phyloP scores from a whole-genome alignment of 2,329 filamentous ascomycete species.

The Colletotrichum sp. region DNA sequence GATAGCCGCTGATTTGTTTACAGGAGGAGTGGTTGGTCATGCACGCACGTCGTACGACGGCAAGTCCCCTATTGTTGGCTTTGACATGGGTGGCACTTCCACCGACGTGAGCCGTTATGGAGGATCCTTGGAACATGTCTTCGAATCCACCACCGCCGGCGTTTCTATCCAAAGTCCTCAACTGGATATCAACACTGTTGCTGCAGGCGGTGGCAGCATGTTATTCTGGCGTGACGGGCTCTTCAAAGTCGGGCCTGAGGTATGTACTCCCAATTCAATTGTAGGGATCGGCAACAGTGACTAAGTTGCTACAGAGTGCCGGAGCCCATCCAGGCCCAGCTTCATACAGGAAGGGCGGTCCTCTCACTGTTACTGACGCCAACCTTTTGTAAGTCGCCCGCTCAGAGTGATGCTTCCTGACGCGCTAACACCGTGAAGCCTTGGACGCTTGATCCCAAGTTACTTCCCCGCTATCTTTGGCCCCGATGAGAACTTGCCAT shows the following conservation, averaged over 20 bases:
- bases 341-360: conserved; percentile 74
- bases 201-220: conserved; percentile 72
- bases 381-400: conserved; percentile 55
- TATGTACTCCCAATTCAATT: neutral
- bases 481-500: conserved; percentile 64
- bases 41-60: conserved; percentile 77
- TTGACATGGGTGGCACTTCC: conserved; percentile 74
- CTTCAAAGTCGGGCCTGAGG: conserved; percentile 74
- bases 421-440: conserved; percentile 23
- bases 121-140: conserved; percentile 46
- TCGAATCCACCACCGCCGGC: conserved; percentile 79
- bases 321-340: conserved; percentile 74
- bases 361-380: conserved; percentile 76
- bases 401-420: neutral
- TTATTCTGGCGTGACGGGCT: conserved; percentile 75
- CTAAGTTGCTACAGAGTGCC: conserved; percentile 50
- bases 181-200: conserved; percentile 74
- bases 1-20: neutral
- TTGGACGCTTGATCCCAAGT: conserved; percentile 64
- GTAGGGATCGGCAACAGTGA: neutral
- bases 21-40: conserved; percentile 73
- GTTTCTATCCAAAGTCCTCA: conserved; percentile 57
- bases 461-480: conserved; percentile 78
- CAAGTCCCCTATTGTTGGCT: conserved; percentile 74
- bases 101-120: conserved; percentile 76